Base-by-base conservation (phyloP, 2,329 filamentous ascomycete genomes). In the Cordyceps javanica region DNA sequence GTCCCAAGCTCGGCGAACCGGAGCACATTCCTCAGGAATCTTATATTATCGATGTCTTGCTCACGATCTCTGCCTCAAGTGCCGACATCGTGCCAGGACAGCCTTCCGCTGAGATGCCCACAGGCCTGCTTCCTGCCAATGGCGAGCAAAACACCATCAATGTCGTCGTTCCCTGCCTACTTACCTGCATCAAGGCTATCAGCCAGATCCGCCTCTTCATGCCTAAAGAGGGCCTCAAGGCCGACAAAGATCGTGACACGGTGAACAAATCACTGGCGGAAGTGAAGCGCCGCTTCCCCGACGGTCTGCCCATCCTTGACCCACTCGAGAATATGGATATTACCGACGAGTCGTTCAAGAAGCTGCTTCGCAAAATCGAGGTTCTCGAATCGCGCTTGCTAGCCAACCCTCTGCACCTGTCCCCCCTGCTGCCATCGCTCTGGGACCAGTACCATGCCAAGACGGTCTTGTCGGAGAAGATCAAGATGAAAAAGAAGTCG, bases 271-370 rank as follows among this genome's bases (percentile, higher is more conserved):
- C 79, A 1, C 73, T 97, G 28, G 81, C 84, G 42, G 93, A 97
- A 71, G 87, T 96, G 16, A 83, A 89, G 72, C 85, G 85, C 63
- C 87, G 94, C 26, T 97, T 99, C 75, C 91, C 92, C 0, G 94
- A 99, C 68, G 94, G 94, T 3, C 77, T 99, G 58, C 88, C 94
- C 3, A 80, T 92, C 7, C 76, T 99, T 19, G 94, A 99, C 67
- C 94, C 94, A 0, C 87, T 99, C 39, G 92, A 97, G 71, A 92
- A 97, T 68, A 97, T 99, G 94, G 83, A 85, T 28, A 97, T 99
- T 66, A 87, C 81, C 4, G 94, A 97, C 66, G 91, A 96, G 1
- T 86, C 85, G 0, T 97, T 99, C 77, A 97, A 95, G 78, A 91
- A 91, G 70, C 82, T 97, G 4, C 82, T 97, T 58, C 77, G 91